Evolutionary conservation across 2,329 filamentous ascomycete genomes (phyloP).

Genomic region (Claviceps africana): DNA sequence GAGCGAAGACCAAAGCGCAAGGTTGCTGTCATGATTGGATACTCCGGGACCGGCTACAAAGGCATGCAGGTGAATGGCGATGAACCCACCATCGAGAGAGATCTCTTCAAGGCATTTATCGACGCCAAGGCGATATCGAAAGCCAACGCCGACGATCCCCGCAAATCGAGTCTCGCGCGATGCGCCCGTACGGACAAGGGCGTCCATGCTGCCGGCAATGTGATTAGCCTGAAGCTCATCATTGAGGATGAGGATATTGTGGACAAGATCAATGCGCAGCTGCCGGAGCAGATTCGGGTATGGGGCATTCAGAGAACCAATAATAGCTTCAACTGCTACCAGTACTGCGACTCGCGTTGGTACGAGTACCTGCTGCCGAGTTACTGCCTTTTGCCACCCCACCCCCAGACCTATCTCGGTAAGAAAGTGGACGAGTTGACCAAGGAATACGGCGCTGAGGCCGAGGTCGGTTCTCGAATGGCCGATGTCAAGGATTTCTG

Average conservation of each 20-base stretch:
- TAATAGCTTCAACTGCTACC: conserved; percentile 87
- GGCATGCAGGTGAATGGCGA: conserved; percentile 81
- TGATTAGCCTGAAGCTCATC: conserved; percentile 90
- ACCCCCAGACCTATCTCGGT: conserved; percentile 74
- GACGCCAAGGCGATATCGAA: conserved; percentile 88
- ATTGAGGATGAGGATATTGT: conserved; percentile 82
- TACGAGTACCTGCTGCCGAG: conserved; percentile 96
- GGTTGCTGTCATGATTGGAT: conserved; percentile 88
- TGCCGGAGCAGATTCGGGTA: conserved; percentile 80
- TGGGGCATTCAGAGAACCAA: conserved; percentile 89
- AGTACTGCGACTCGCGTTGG: conserved; percentile 85
- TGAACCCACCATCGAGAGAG: conserved; percentile 90
- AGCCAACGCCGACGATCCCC: conserved; percentile 89
- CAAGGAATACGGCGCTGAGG: conserved; percentile 56
- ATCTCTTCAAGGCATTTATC: conserved; percentile 85
- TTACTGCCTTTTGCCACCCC: conserved; percentile 82
- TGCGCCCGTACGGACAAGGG: conserved; percentile 96
- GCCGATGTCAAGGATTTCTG: conserved; percentile 72
- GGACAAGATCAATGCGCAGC: conserved; percentile 74
- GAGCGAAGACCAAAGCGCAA: conserved; percentile 85
- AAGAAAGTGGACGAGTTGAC: conserved; percentile 69
- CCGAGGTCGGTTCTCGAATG: conserved; percentile 54
- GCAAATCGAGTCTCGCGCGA: conserved; percentile 85
- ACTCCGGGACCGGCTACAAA: conserved; percentile 91
- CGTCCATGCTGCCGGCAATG: conserved; percentile 88